Conservation (phyloP, 108 stramenopile species). For the Cyclotella choctawhatcheeana region DNA sequence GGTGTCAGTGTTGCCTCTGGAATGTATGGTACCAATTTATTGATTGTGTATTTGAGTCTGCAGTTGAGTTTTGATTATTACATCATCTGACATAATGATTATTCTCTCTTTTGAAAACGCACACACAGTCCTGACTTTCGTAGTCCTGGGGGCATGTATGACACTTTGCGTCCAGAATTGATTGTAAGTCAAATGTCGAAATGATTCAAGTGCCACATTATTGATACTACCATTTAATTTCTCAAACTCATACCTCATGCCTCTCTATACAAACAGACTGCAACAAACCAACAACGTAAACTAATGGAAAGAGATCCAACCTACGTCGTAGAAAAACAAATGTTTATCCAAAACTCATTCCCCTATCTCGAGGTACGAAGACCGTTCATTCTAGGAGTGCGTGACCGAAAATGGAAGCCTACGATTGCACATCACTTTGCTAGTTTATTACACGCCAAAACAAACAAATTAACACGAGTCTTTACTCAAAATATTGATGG, state of each 20-base stretch:
- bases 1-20: constrained; percentile 79
- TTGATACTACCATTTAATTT: too few species aligned
- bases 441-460: constrained; percentile 58
- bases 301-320: constrained; percentile 70
- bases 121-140: constrained; percentile 75
- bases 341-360: constrained; percentile 66
- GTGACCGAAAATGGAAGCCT: constrained; percentile 64
- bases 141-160: constrained; percentile 82
- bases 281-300: constrained; percentile 55
- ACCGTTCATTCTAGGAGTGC: constrained; percentile 77
- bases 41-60: not conserved
- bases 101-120: not conserved
- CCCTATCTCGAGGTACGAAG: constrained; percentile 82
- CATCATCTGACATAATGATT: not conserved
- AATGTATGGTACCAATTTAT: constrained; percentile 38
- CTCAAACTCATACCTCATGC: not conserved
- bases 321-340: constrained; percentile 62
- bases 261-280: constrained; percentile 35
- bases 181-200: constrained; percentile 21
- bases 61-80: not conserved
- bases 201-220: not conserved
- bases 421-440: constrained; percentile 73
- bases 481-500: constrained; percentile 93
- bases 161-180: constrained; percentile 69
- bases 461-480: constrained; percentile 64